Evolutionary conservation across 73 alveolate genomes (phyloP), one percentile per base, ranked within the genome.

Genomic region (Paramecium pentaurelia): DNA sequence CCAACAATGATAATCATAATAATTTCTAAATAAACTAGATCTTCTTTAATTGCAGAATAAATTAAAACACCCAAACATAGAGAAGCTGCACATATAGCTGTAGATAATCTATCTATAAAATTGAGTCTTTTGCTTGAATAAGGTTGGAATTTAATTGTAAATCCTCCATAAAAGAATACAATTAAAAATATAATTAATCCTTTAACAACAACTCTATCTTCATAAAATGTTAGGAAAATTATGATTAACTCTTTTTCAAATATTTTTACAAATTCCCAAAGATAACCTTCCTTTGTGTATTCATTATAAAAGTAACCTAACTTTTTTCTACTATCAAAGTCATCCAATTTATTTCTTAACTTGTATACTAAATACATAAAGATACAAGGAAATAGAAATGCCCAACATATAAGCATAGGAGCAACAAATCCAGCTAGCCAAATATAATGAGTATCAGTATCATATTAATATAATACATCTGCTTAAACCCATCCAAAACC

Each of bases 161-260:
- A 80, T 80, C 77, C 91, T 4, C 91, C 91, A 80, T 80, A 80
- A 49, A 80, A 44, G 51, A 80, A 80, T 80, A 80, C 58, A 20
- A 80, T 80, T 47, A 80, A 40, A 22, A 80, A 80, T 20, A 80
- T 49, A 25, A 80, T 47, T 45, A 80, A 36, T 2, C 91, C 91
- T 14, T 80, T 80, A 8, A 80, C 75, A 27, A 80, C 91, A 11
- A 80, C 73, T 20, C 77, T 28, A 47, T 80, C 91, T 47, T 80
- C 91, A 80, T 80, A 80, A 45, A 80, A 80, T 3, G 91, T 80
- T 45, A 80, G 49, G 28, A 49, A 42, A 45, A 80, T 80, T 3
- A 80, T 80, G 2, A 80, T 47, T 0, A 80, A 12, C 14, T 80
- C 91, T 25, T 80, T 80, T 27, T 42, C 47, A 80, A 80, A 80